A percentile compares a stretch with the other conserved stretches of the same genome.
Evolutionary conservation across 2,329 filamentous ascomycete species (phyloP).

Genomic region (Fusarium udum): DNA sequence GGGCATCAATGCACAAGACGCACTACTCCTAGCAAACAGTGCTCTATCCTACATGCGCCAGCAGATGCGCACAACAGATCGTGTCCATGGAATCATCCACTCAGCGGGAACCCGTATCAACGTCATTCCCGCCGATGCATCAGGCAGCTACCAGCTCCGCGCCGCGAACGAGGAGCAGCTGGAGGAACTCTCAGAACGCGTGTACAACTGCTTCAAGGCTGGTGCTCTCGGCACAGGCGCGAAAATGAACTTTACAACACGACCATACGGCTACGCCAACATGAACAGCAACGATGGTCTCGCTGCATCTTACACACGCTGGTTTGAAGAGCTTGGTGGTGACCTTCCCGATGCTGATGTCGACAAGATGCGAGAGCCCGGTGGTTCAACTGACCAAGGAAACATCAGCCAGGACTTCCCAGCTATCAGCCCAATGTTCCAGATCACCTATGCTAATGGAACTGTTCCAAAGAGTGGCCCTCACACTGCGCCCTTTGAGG

Average conservation of each 20-base stretch:
- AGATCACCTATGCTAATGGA: constrained; percentile 41
- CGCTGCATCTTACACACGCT: constrained; percentile 35
- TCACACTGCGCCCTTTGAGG: constrained; percentile 63
- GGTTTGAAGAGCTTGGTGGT: constrained; percentile 39
- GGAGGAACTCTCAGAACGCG: constrained; percentile 34
- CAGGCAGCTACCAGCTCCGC: constrained; percentile 67
- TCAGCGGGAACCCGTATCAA: constrained; percentile 35
- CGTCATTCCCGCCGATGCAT: constrained; percentile 56
- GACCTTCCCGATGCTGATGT: constrained; percentile 37
- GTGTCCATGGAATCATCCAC: constrained; percentile 33
- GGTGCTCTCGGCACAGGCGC: constrained; percentile 45
- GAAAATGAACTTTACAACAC: constrained; percentile 49
- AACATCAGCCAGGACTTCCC: constrained; percentile 46
- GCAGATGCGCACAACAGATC: constrained; percentile 30
- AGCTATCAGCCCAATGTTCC: constrained; percentile 40
- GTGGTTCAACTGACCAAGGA: constrained; percentile 44
- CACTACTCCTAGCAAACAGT: constrained; percentile 31
- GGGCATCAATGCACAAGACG: constrained; percentile 38
- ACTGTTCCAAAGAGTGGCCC: constrained; percentile 49
- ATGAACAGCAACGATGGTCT: constrained; percentile 46
- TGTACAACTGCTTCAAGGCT: constrained; percentile 43
- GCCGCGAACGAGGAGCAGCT: constrained; percentile 51
- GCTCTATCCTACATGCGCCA: constrained; percentile 33
- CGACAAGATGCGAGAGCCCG: constrained; percentile 39
- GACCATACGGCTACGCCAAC: constrained; percentile 45